Base-by-base conservation (phyloP, 495 filamentous ascomycete species). In the Penicillium taxi region DNA sequence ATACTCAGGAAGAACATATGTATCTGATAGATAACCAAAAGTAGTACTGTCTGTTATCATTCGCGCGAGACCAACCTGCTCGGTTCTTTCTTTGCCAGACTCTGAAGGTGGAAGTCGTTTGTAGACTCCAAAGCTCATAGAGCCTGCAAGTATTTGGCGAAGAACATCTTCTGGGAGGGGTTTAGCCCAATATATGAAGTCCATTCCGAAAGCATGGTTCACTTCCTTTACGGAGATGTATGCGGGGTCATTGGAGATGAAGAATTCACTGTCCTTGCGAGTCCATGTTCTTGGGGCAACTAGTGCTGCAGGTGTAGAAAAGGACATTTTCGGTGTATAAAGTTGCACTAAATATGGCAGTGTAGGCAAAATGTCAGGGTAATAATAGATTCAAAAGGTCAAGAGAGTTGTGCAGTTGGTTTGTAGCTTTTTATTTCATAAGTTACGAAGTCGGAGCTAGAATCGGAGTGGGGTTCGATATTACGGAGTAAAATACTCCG, bases 1-100 rank as follows among this genome's bases (percentile, higher is more conserved):
- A 34, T 77, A 65, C 34, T 71, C 61, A 0, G 62, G 50, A 1
- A 77, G 41, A n/a, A 86, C 60, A 48, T 79, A 86, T n/a, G 82
- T 77, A 42, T 85, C 82, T 9, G 82, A 78, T 15, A 85, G 59
- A 48, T 82, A 85, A n/a, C 65, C 79, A 42, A 80, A 74, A 0
- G 78, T 77, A n/a, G 72, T 65, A 26, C 75, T 58, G 49, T 85
- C 81, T 0, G 80, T 85, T 17, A 84, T 54, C 11, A 83, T 47
- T 8, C 81, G 70, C n/a, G 71, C 77, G 9, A 84, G 58, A 5
- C 80, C 81, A 21, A 84, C 62, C 19, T 69, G 66, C 27, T 60
- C 48, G 20, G 43, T 48, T 4, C 43, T 43, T 6, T 48, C 36
- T 14, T 13, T 7, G 1, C 37, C 30, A 7, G 40, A 14, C 7